These are phyloP conservation scores for Cordyceps cateniannulata DNA, from an alignment of 2,329 filamentous ascomycete genomes.

Conservation along the genomic window DNA sequence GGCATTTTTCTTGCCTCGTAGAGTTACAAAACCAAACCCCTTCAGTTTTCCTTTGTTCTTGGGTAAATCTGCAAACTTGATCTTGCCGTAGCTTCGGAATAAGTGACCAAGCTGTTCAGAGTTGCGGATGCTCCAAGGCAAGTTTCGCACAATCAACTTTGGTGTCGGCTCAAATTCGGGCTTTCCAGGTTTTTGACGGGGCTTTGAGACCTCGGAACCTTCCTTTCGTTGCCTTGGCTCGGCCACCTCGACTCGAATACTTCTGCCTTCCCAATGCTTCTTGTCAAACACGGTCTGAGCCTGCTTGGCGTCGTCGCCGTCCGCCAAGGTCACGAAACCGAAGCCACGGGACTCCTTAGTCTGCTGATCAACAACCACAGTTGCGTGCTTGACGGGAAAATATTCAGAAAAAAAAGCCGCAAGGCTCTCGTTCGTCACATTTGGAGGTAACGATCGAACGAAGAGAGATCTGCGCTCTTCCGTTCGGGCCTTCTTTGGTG, in stretches of 20 bases:
- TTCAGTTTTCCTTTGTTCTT: slow-evolving; percentile 68
- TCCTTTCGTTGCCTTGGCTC: slow-evolving; percentile 71
- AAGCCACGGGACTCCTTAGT: slow-evolving; percentile 88
- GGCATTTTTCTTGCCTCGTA: slow-evolving; percentile 84
- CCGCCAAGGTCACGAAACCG: slow-evolving; percentile 94
- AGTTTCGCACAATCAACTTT: slow-evolving; percentile 82
- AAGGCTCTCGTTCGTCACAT: slow-evolving; percentile 72
- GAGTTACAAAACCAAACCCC: slow-evolving; percentile 88
- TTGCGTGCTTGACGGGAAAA: slow-evolving; percentile 91
- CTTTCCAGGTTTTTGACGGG: slow-evolving; percentile 47
- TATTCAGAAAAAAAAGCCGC: slow-evolving; percentile 89
- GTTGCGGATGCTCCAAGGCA: slow-evolving; percentile 93
- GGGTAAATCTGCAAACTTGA: slow-evolving; percentile 81
- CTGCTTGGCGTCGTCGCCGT: slow-evolving; percentile 79
- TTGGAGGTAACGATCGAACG: slow-evolving; percentile 75
- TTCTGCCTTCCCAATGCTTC: slow-evolving; percentile 68
- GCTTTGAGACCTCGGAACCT: slow-evolving; percentile 36
- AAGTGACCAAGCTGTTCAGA: slow-evolving; percentile 71
- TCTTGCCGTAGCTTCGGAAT: slow-evolving; percentile 84
- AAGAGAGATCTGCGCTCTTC: slow-evolving; percentile 72
- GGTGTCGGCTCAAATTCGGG: slow-evolving; percentile 56
- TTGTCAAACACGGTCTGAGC: slow-evolving; percentile 80
- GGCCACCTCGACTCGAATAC: slow-evolving; percentile 80
- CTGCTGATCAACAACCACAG: slow-evolving; percentile 78
- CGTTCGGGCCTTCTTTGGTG: slow-evolving; percentile 49